phyloP scores from a whole-genome alignment of 1,284 basidiomycete genomes.

The Ceratobasidium theobromae region DNA sequence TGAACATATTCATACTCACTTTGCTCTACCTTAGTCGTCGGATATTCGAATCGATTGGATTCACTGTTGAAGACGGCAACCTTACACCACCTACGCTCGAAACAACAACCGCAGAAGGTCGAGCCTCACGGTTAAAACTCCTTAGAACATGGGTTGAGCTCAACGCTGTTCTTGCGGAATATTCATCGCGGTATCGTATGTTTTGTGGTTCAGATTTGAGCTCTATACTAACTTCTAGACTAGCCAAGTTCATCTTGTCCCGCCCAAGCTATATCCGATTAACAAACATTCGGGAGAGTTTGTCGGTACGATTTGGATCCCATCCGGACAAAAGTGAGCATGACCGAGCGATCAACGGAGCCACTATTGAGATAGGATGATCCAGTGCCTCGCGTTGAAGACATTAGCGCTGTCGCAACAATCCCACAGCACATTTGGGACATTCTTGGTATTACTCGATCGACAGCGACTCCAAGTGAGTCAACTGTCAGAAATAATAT shows the following conservation, averaged over 20 bases:
- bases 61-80: slow-evolving; percentile 47
- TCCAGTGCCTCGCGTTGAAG: slow-evolving; percentile 29
- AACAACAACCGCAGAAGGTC: slow-evolving; percentile 49
- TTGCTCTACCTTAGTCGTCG: slow-evolving; percentile 50
- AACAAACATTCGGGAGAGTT: background rate
- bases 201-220: background rate
- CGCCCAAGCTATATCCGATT: slow-evolving; percentile 14
- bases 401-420: slow-evolving; percentile 53
- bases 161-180: slow-evolving; percentile 63
- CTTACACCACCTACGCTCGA: slow-evolving; percentile 61
- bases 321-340: slow-evolving; percentile 63
- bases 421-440: slow-evolving; percentile 41
- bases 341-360: background rate
- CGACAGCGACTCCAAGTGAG: slow-evolving; percentile 63
- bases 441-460: slow-evolving; percentile 61
- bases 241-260: background rate
- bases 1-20: slow-evolving; percentile 33
- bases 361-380: background rate
- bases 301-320: slow-evolving; percentile 9
- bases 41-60: slow-evolving; percentile 63
- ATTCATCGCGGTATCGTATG: slow-evolving; percentile 53
- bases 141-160: slow-evolving; percentile 76
- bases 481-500: background rate
- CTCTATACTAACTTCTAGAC: background rate
- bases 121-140: slow-evolving; percentile 57